Evolutionary conservation across 495 filamentous ascomycete genomes (phyloP), one percentile per base, ranked within the genome.

Genomic region (Talaromyces nanjingensis): DNA sequence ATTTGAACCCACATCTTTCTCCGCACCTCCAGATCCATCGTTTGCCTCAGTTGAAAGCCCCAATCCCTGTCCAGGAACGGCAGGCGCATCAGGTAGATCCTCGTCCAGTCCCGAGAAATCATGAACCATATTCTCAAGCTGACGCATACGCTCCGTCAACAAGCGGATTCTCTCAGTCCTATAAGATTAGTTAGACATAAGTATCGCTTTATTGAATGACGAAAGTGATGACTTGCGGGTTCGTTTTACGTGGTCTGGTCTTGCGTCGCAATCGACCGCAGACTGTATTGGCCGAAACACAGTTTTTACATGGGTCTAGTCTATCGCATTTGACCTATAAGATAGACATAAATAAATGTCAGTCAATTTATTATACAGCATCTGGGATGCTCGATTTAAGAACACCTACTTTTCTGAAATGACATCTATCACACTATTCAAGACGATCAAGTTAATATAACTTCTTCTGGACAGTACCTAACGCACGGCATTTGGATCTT

Each of bases 251-350:
- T 27, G 18, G 4, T 16, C n/a, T 56, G 25, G 27, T 37, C 33
- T 14, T 12, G 29, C 60, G 24, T 34, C 60, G 60, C 12, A 7
- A 6, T 3, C 60, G 45, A 27, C 14, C 8, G 12, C 60, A 62
- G 6, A 14, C 24, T 4, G 25, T n/a, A 16, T 62, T 62, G n/a
- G 60, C 60, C 14, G 47, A n/a, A 34, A 62, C 29, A 25, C 60
- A 62, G 60, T 11, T 54, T 62, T 34, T 53, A 11, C 60, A 62
- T 9, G 60, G 60, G 16, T 62, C 45, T 34, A 20, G 14, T 37
- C 8, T 62, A 24, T 62, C 60, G n/a, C 60, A 62, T 54, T 31
- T 62, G 2, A 37, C 12, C 60, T 62, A 22, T 8, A 54, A 6
- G 8, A 47, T 18, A 4, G 33, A 24, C 3, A 9, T 1, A 12